phyloP scores from a whole-genome alignment of 306 rosid genomes.

The Corylus americana region DNA sequence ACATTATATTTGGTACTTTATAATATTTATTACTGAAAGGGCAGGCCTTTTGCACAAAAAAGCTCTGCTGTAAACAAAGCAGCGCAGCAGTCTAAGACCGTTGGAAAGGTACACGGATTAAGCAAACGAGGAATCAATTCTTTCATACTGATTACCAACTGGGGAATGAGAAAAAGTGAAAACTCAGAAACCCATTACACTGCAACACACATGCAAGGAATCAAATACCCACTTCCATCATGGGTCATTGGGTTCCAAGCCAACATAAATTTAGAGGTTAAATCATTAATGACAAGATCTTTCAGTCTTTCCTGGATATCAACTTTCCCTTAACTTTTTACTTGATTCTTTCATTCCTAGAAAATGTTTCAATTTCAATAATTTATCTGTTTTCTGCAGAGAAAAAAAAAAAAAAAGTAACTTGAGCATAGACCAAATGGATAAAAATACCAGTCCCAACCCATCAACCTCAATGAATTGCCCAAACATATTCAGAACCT shows the following conservation, averaged over 20 bases:
- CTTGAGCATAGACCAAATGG: not conserved
- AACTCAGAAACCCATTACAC: conserved; percentile 4
- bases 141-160: not conserved
- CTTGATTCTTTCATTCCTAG: conserved; percentile 10
- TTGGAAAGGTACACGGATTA: conserved; percentile 19
- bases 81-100: conserved; percentile 21
- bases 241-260: conserved; percentile 19
- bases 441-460: not conserved
- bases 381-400: conserved; percentile 16
- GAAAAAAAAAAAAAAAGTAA: not conserved
- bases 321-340: not conserved
- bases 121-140: conserved; percentile 20
- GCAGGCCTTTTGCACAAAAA: conserved; percentile 16
- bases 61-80: conserved; percentile 15
- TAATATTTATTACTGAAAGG: conserved; percentile 3
- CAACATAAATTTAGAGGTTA: conserved; percentile 11
- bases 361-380: not conserved
- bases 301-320: not conserved
- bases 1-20: not conserved
- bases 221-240: not conserved
- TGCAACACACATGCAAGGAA: conserved; percentile 24
- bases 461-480: not conserved
- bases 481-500: not conserved
- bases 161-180: conserved; percentile 10
- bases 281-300: conserved; percentile 17